A percentile compares a stretch with the other conserved stretches of the same genome.
phyloP scores from a whole-genome alignment of 768 basidiomycete species.

The Leccinum aurantiacum region DNA sequence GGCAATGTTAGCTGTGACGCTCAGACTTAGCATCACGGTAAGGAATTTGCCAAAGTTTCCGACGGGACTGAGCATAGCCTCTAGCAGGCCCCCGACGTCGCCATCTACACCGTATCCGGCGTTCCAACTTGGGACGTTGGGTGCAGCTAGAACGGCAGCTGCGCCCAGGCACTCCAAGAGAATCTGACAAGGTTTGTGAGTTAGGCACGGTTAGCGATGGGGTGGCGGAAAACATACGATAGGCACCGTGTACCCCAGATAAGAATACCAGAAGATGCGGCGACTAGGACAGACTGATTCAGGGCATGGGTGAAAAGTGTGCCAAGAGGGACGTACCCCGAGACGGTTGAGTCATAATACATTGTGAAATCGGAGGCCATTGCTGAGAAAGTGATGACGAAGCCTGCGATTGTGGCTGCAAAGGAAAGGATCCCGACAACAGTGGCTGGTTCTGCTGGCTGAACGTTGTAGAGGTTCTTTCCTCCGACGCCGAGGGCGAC shows the following conservation, averaged over 20 bases:
- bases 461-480: conserved; percentile 56
- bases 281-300: conserved; percentile 36
- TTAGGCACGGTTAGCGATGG: conserved; percentile 3
- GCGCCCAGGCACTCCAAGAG: conserved; percentile 61
- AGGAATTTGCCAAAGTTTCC: conserved; percentile 72
- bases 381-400: conserved; percentile 60
- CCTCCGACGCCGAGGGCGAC: conserved; percentile 74
- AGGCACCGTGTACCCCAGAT: conserved; percentile 61
- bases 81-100: conserved; percentile 64
- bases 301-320: conserved; percentile 2
- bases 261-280: conserved; percentile 64
- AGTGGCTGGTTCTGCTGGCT: conserved; percentile 51
- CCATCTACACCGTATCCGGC: conserved; percentile 51
- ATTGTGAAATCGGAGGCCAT: conserved; percentile 74
- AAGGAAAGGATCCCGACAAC: conserved; percentile 59
- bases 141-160: conserved; percentile 58
- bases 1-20: conserved; percentile 78
- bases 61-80: conserved; percentile 58
- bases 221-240: conserved; percentile 44
- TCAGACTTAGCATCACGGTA: conserved; percentile 70
- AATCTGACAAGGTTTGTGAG: conserved; percentile 23
- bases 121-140: conserved; percentile 55
- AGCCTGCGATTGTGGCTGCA: conserved; percentile 70
- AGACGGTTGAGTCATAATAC: conserved; percentile 59
- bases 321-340: conserved; percentile 44